Evolutionary conservation across 805 yeast species (phyloP).

Genomic region (Schizosaccharomyces lindneri): DNA sequence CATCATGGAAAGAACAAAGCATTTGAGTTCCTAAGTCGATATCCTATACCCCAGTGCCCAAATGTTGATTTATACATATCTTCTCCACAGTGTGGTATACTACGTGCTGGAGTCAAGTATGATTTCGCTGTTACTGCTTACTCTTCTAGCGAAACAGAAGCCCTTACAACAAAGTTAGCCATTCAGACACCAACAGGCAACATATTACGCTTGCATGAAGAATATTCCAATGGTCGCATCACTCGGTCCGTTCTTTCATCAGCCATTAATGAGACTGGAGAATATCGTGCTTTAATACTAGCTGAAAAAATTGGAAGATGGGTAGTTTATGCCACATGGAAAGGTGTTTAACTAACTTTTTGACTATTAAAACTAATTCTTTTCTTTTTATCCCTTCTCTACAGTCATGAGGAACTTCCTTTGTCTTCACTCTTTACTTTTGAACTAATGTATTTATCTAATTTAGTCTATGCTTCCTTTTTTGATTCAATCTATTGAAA

Average conservation of each 20-base stretch:
- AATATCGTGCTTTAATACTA: constrained; percentile 61
- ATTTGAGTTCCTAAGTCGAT: constrained; percentile 45
- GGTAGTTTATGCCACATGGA: constrained; percentile 27
- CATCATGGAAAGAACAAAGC: constrained; percentile 17
- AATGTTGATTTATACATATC: constrained; percentile 55
- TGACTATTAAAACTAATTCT: too few relatives aligned
- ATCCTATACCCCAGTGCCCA: constrained; percentile 44
- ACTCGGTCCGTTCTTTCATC: neutral
- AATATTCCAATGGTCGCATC: neutral
- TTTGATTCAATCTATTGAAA: too few relatives aligned
- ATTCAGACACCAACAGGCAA: constrained; percentile 63
- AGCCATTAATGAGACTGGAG: constrained; percentile 40
- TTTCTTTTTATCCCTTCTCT: too few relatives aligned
- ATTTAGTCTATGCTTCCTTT: too few relatives aligned
- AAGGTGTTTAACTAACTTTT: neutral
- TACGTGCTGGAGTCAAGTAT: constrained; percentile 34
- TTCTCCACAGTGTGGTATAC: constrained; percentile 55
- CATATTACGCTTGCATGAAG: constrained; percentile 21
- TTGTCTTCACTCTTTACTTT: too few relatives aligned
- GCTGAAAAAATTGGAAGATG: constrained; percentile 29
- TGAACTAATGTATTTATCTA: too few relatives aligned
- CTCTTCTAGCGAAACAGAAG: neutral
- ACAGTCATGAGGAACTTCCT: too few relatives aligned
- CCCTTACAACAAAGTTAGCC: neutral
- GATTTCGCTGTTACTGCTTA: constrained; percentile 18